These are phyloP conservation scores for Seminavis robusta DNA, from an alignment of 108 stramenopile genomes.

Conservation along the genomic window DNA sequence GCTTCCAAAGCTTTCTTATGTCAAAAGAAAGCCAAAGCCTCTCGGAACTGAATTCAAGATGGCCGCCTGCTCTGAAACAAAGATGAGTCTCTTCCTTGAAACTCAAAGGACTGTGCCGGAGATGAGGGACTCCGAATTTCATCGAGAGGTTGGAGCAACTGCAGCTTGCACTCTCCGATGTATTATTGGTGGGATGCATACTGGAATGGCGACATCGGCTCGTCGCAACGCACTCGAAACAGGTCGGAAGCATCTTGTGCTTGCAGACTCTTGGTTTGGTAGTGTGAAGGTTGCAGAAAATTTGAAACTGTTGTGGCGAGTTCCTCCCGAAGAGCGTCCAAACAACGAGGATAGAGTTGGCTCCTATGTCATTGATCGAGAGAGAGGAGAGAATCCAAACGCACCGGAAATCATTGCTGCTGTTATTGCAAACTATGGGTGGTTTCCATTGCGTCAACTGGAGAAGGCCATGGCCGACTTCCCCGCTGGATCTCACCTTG, in stretches of 20 bases:
- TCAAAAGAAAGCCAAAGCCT: conserved; percentile 9
- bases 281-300: too few species aligned
- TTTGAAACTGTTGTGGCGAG: too few species aligned
- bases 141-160: neutral
- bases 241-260: too few species aligned
- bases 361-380: too few species aligned
- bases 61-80: neutral
- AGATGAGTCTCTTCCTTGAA: neutral
- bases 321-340: too few species aligned
- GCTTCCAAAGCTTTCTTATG: conserved; percentile 9
- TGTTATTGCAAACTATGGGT: too few species aligned
- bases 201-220: neutral
- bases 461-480: conserved; percentile 1
- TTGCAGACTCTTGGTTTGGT: too few species aligned
- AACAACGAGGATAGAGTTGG: too few species aligned
- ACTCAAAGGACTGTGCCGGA: neutral
- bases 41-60: conserved; percentile 18
- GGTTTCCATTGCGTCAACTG: too few species aligned
- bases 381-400: too few species aligned
- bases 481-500: conserved; percentile 12
- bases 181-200: neutral
- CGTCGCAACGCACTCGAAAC: neutral
- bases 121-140: neutral
- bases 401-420: too few species aligned
- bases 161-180: neutral